A percentile compares a stretch with the other conserved stretches of the same genome.
These are phyloP conservation scores for Botrytis galanthina DNA, from an alignment of 2,329 filamentous ascomycete species.

Conservation along the genomic window DNA sequence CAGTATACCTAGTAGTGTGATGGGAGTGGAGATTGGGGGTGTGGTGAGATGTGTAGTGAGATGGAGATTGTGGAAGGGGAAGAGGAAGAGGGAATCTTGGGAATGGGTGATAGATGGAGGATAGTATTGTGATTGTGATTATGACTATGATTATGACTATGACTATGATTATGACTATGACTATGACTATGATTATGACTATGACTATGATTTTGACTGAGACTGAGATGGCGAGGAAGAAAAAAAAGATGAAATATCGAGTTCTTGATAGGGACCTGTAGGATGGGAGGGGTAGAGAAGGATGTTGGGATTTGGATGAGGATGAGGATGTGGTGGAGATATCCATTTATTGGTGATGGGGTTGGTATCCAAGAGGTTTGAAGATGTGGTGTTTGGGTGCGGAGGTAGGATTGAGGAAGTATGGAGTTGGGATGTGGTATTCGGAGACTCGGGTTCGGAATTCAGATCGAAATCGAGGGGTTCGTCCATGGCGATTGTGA, in stretches of 20 bases:
- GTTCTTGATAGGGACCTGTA: constrained; percentile 4
- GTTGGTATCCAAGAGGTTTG: no score
- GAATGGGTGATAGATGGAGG: no score
- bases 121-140: not conserved
- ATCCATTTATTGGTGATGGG: not conserved
- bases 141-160: no score
- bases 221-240: not conserved
- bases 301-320: not conserved
- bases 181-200: no score
- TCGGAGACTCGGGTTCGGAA: not conserved
- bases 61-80: not conserved
- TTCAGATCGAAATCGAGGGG: not conserved
- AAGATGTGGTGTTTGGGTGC: no score
- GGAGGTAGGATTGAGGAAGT: not conserved
- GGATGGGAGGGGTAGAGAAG: constrained; percentile 1
- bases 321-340: not conserved
- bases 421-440: no score
- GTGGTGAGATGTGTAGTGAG: not conserved
- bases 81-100: no score
- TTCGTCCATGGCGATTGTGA: constrained; percentile 2
- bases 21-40: not conserved
- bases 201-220: no score
- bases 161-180: no score
- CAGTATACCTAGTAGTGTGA: not conserved
- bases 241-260: not conserved